Base-by-base conservation (phyloP, 108 stramenopile genomes). In the Cyclotella baltica region DNA sequence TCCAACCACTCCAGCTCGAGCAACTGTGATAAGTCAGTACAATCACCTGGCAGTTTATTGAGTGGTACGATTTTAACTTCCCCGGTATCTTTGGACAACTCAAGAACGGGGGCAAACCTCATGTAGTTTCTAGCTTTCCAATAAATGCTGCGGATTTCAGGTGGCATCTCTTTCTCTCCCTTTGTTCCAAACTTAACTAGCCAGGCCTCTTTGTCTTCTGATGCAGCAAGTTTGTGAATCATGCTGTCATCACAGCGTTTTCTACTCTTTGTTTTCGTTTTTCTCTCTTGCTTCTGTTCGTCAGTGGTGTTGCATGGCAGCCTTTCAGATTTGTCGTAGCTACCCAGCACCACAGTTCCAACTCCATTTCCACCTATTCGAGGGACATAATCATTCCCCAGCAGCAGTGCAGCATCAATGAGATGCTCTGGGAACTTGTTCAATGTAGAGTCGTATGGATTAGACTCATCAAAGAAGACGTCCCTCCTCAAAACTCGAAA, bases 331-430 rank as follows among this genome's bases (percentile, higher is more conserved):
- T 22, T 53, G 4, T 53, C 52, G 4, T 20, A 4, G 20, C 52
- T 53, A 19, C 52, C 52, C 13, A n/a, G 52, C 63, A 64, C 9
- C 9, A 64, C 63, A 22, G 35, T 23, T n/a, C 6, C 63, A 23
- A 29, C 22, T 11, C 63, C 63, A 40, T 64, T 64, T 34, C 33
- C 38, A n/a, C 15, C 13, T 29, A 64, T 64, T 3, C 37, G 28
- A 11, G 28, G 5, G 22, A 37, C 13, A 29, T 64, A 64, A 22
- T 64, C 63, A 64, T 64, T 64, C 8, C 63, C 63, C 9, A 64
- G 33, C n/a, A 64, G 37, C 9, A 64, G 22, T 11, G 37, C 63
- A 40, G 37, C 37, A 64, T 64, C 63, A 19, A 40, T n/a, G 5
- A 40, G 9, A 3, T 22, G 11, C 3, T 64, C 37, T 16, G 35